Percentiles rank a stretch among this genome's conserved stretches.
Conservation (phyloP, 2,329 filamentous ascomycete species). For the Onygenales sp. region DNA sequence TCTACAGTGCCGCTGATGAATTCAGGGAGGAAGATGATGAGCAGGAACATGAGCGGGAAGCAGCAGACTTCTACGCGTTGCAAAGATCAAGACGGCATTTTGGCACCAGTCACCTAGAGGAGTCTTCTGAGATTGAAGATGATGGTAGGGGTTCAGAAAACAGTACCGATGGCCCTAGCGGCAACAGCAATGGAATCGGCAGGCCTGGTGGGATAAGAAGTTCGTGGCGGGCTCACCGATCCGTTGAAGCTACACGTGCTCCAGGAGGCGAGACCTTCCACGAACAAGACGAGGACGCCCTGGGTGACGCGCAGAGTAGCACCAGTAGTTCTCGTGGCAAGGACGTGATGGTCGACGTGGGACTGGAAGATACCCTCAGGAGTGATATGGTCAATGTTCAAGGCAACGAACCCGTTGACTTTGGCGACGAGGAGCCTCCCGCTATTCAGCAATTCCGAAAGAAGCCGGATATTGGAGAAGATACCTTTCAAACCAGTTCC, state of each 20-base stretch:
- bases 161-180: constrained; percentile 46
- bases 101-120: constrained; percentile 70
- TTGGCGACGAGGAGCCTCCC: constrained; percentile 41
- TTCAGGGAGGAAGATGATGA: constrained; percentile 91
- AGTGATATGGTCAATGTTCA: constrained; percentile 36
- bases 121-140: constrained; percentile 75
- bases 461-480: constrained; percentile 27
- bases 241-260: constrained; percentile 9
- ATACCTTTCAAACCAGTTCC: constrained; percentile 29
- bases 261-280: constrained; percentile 29
- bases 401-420: constrained; percentile 31
- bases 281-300: constrained; percentile 29
- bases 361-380: constrained; percentile 58
- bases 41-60: constrained; percentile 78
- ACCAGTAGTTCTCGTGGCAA: constrained; percentile 47
- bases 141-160: constrained; percentile 38
- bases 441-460: constrained; percentile 47
- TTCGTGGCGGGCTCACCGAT: constrained; percentile 46
- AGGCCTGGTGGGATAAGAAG: constrained; percentile 45
- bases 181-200: constrained; percentile 27
- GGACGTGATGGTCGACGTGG: constrained; percentile 71
- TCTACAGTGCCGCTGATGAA: constrained; percentile 83
- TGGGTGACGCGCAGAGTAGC: constrained; percentile 19
- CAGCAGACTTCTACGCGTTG: constrained; percentile 87
- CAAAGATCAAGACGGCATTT: constrained; percentile 85